Percentiles rank a stretch among this genome's conserved stretches.
Evolutionary conservation across 2,329 filamentous ascomycete genomes (phyloP).

Genomic region (Diaporthe citriasiana): DNA sequence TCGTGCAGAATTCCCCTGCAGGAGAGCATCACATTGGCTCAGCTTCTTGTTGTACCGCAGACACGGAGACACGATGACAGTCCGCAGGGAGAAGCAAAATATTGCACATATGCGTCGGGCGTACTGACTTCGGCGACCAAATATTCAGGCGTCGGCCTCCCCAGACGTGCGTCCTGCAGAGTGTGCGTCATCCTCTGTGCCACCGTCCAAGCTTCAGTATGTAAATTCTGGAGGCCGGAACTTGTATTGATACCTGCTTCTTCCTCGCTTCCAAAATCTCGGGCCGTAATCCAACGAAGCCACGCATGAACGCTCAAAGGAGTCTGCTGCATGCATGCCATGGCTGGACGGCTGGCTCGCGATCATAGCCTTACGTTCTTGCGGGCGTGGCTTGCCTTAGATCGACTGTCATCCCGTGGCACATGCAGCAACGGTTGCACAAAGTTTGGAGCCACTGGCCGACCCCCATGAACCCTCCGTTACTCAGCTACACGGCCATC

Average conservation of each 20-base stretch:
- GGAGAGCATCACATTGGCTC: slow-evolving; percentile 5
- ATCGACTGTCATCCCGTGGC: slow-evolving; percentile 25
- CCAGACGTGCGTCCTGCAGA: background rate
- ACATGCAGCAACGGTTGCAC: slow-evolving; percentile 16
- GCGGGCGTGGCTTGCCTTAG: slow-evolving; percentile 18
- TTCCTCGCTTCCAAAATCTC: slow-evolving; percentile 3
- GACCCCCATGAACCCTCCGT: background rate
- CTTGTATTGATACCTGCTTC: background rate
- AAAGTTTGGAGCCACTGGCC: background rate
- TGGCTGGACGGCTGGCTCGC: background rate
- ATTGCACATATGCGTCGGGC: background rate
- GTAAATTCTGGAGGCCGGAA: background rate
- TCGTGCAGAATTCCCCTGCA: slow-evolving; percentile 18
- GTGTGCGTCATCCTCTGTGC: background rate
- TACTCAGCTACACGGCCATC: background rate
- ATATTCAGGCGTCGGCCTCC: background rate
- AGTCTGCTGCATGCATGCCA: slow-evolving; percentile 4
- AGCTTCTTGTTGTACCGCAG: slow-evolving; percentile 9
- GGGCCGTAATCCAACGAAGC: slow-evolving; percentile 5
- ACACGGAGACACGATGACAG: slow-evolving; percentile 5
- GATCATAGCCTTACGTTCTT: background rate
- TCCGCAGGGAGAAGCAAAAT: background rate
- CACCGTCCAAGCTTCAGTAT: background rate
- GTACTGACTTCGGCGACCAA: background rate
- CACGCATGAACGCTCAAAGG: slow-evolving; percentile 7